These are phyloP conservation scores for Chloroidium sp. DNA, from an alignment of 163 green algal genomes.

Conservation along the genomic window DNA sequence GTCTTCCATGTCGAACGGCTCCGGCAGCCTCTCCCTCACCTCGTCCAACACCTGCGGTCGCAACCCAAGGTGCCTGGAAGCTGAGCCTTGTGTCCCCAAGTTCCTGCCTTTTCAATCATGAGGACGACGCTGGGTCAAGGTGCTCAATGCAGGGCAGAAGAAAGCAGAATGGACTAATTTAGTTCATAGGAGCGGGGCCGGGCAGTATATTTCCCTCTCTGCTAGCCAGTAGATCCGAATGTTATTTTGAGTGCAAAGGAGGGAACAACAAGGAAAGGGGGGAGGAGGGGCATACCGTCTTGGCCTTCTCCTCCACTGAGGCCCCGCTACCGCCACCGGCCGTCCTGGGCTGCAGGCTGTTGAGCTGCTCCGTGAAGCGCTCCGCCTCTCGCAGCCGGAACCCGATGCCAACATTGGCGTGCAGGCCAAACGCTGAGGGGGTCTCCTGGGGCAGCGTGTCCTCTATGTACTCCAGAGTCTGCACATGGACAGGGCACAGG, in stretches of 20 bases:
- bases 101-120: no score
- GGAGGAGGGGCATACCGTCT: constrained; percentile 1
- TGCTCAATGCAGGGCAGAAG: no score
- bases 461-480: constrained; percentile 73
- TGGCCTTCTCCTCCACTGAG: constrained; percentile 27
- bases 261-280: no score
- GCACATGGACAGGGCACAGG: background rate
- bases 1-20: constrained; percentile 81
- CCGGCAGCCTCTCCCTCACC: constrained; percentile 44
- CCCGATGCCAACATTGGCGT: constrained; percentile 87
- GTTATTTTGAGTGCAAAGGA: no score
- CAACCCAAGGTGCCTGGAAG: background rate
- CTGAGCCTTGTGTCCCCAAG: no score
- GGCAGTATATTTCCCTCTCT: no score
- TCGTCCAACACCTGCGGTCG: constrained; percentile 67
- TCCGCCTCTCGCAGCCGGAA: constrained; percentile 83
- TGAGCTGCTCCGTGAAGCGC: constrained; percentile 60
- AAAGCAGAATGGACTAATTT: no score
- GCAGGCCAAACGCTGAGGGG: constrained; percentile 75
- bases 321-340: constrained; percentile 54
- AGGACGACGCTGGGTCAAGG: no score
- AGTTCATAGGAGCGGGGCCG: no score
- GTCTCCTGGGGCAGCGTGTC: constrained; percentile 76
- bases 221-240: no score
- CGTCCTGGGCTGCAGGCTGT: constrained; percentile 66